These are phyloP conservation scores for Acanthamoeba triangularis DNA, from an alignment of 208 protist species.

Conservation along the genomic window DNA sequence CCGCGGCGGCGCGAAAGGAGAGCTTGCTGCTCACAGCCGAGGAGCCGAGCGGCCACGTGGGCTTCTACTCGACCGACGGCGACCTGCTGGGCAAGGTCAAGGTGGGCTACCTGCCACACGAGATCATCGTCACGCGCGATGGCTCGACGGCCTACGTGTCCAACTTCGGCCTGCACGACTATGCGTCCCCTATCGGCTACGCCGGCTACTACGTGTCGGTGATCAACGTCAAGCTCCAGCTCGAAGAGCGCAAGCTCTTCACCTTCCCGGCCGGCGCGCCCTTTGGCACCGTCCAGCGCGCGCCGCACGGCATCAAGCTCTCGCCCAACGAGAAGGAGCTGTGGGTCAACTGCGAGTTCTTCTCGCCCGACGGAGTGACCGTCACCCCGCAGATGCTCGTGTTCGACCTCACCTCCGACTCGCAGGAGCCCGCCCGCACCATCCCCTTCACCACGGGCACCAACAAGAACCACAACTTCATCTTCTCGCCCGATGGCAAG, in stretches of 20 bases:
- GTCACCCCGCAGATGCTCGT: not conserved
- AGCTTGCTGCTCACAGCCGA: not conserved
- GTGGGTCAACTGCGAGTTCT: constrained; percentile 61
- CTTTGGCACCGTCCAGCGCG: not conserved
- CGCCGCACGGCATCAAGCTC: constrained; percentile 42
- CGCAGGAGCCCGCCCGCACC: not conserved
- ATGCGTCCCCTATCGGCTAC: not conserved
- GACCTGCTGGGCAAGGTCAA: constrained; percentile 44
- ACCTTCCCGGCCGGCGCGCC: not conserved
- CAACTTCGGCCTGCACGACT: constrained; percentile 38
- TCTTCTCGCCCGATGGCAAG: constrained; percentile 25
- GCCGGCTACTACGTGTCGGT: constrained; percentile 8
- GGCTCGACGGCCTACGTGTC: not conserved
- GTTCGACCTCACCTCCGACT: constrained; percentile 51
- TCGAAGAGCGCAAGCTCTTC: constrained; percentile 18
- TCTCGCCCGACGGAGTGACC: not conserved
- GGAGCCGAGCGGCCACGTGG: not conserved
- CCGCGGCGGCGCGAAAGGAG: not conserved
- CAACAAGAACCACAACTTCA: constrained; percentile 61
- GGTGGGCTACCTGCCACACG: not conserved
- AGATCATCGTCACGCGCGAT: constrained; percentile 20
- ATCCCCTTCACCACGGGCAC: not conserved
- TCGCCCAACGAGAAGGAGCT: constrained; percentile 15
- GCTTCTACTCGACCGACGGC: constrained; percentile 18
- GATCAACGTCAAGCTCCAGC: not conserved